Percentiles rank a stretch among this genome's conserved stretches.
Evolutionary conservation across 1,284 basidiomycete species (phyloP).

Genomic region (Heterobasidion irregulare): DNA sequence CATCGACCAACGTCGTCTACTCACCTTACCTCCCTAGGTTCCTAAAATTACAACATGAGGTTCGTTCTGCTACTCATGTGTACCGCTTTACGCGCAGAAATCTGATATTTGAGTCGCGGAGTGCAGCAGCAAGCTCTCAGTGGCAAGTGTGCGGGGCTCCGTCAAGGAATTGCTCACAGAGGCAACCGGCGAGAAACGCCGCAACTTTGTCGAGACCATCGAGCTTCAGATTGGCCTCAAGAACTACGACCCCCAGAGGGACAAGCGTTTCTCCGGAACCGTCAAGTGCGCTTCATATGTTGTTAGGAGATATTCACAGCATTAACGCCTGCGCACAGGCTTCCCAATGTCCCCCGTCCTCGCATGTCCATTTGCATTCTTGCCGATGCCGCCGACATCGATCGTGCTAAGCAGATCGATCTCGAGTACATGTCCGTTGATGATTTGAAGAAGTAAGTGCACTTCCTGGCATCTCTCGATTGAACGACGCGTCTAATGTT

Average conservation of each 20-base stretch:
- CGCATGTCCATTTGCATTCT: constrained; percentile 99
- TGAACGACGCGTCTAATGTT: background rate
- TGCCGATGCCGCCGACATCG: constrained; percentile 97
- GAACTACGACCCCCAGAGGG: constrained; percentile 95
- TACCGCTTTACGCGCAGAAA: background rate
- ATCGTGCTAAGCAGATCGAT: constrained; percentile 96
- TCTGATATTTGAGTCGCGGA: background rate
- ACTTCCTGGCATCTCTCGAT: background rate
- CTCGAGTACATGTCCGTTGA: constrained; percentile 99
- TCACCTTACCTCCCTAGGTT: background rate
- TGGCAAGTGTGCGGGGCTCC: constrained; percentile 97
- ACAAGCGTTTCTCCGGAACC: constrained; percentile 97
- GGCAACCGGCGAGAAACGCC: constrained; percentile 76
- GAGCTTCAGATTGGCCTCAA: constrained; percentile 97
- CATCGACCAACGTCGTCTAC: background rate
- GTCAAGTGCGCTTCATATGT: constrained; percentile 61
- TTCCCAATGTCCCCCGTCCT: constrained; percentile 94
- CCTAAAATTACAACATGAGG: constrained; percentile 13
- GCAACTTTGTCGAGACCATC: constrained; percentile 89
- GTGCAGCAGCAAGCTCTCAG: constrained; percentile 73
- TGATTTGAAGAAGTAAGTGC: constrained; percentile 90
- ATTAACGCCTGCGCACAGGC: constrained; percentile 35
- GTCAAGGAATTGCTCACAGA: constrained; percentile 79
- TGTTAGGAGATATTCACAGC: background rate
- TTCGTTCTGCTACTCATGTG: background rate